phyloP scores from a whole-genome alignment of 2,329 filamentous ascomycete genomes.

The Penicillium paneum region DNA sequence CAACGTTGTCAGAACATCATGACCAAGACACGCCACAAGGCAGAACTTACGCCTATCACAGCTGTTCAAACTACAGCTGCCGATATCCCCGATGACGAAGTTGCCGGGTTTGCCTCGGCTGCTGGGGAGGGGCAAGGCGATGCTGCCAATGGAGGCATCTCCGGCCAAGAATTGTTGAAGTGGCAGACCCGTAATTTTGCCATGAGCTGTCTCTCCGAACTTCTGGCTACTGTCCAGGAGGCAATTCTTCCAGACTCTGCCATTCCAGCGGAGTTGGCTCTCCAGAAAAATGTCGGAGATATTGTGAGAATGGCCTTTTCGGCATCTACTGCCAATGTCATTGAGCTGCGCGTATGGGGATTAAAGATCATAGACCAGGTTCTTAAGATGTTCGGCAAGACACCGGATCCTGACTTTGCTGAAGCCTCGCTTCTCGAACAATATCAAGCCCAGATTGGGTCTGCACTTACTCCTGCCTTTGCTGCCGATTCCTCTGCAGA shows the following conservation, averaged over 20 bases:
- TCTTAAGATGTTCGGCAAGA: constrained; percentile 92
- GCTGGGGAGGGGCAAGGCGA: constrained; percentile 60
- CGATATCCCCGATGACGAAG: constrained; percentile 94
- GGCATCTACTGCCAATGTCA: constrained; percentile 87
- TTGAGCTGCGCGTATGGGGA: constrained; percentile 85
- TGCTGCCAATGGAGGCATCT: constrained; percentile 44
- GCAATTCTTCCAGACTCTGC: constrained; percentile 75
- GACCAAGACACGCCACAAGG: constrained; percentile 75
- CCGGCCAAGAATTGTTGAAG: constrained; percentile 80
- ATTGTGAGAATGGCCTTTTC: constrained; percentile 97
- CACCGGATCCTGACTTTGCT: constrained; percentile 94
- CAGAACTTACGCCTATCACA: constrained; percentile 43
- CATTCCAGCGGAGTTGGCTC: constrained; percentile 69
- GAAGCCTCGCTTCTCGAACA: constrained; percentile 95
- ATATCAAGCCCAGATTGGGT: constrained; percentile 97
- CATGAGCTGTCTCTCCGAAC: constrained; percentile 80
- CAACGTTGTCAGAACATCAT: constrained; percentile 83
- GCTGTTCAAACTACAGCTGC: constrained; percentile 50
- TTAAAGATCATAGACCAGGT: constrained; percentile 91
- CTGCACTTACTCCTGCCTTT: constrained; percentile 92
- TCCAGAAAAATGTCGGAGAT: constrained; percentile 83
- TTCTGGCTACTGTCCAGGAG: constrained; percentile 74
- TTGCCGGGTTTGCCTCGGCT: constrained; percentile 87
- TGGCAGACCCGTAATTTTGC: constrained; percentile 97
- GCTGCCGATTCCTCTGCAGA: constrained; percentile 94